Evolutionary conservation across 495 filamentous ascomycete genomes (phyloP).

Genomic region (Collariella sp.): DNA sequence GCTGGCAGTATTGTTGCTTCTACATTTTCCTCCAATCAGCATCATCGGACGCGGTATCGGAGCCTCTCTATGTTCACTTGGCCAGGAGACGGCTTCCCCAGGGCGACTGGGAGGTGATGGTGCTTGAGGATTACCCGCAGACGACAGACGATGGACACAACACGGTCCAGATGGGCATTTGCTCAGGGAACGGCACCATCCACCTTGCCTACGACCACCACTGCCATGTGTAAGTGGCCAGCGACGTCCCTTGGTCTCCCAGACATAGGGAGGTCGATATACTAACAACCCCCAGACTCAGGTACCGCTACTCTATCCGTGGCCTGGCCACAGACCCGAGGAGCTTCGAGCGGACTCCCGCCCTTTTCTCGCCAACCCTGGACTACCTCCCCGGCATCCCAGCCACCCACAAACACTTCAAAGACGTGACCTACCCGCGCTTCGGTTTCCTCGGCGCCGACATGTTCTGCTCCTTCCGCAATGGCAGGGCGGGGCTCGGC

Average conservation of each 20-base stretch:
- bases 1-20: conserved; percentile 40
- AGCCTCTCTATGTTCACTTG: conserved; percentile 37
- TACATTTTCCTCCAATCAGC: conserved; percentile 27
- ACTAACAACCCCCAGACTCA: conserved; percentile 17
- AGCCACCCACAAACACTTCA: conserved; percentile 24
- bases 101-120: conserved; percentile 33
- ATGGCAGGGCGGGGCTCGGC: conserved; percentile 42
- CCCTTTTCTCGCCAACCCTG: conserved; percentile 34
- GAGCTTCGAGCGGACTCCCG: conserved; percentile 27
- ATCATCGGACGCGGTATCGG: conserved; percentile 2
- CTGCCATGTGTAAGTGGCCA: conserved; percentile 28
- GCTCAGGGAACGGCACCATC: conserved; percentile 40
- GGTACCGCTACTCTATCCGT: conserved; percentile 35
- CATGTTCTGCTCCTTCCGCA: conserved; percentile 40
- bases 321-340: conserved; percentile 30
- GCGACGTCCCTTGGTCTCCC: not conserved
- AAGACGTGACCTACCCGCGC: conserved; percentile 42
- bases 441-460: conserved; percentile 26
- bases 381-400: conserved; percentile 33
- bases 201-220: conserved; percentile 42
- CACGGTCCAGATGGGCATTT: conserved; percentile 42
- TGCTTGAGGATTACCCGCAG: conserved; percentile 42
- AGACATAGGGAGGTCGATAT: too few relatives aligned
- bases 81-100: conserved; percentile 33
- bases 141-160: conserved; percentile 44